Evolutionary conservation across 129 eudicot genomes (phyloP), one percentile per base, ranked within the genome.

Genomic region (Saposhnikovia divaricata): DNA sequence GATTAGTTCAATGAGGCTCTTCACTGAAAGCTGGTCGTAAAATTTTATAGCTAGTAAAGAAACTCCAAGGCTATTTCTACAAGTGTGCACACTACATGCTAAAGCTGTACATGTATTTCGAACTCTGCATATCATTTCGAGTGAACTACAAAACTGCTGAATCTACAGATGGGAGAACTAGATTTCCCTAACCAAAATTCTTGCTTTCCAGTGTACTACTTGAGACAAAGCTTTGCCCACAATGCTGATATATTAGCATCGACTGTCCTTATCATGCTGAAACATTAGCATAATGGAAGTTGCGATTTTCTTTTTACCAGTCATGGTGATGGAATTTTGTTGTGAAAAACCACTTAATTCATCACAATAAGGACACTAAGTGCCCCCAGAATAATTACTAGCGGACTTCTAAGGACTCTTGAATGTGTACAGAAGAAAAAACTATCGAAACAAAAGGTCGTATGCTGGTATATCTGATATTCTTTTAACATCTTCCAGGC

Each of bases 401-500:
- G 19, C 9, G 53, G 77, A 31, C 28, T 73, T 43, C 50, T 9
- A 43, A 74, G 27, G 39, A 12, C 50, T 48, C 63, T 13, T 21
- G 0, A 66, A 34, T 71, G 48, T n/a, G 28, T 8, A n/a, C 9
- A 70, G 34, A 9, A 15, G 46, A 73, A 50, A 10, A 40, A 7
- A 53, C 74, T 83, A 84, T 4, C 86, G 77, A 79, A 21, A 84
- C 86, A 90, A 81, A 78, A 90, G 73, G 90, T 95, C 89, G 78
- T 80, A 90, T 27, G 98, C 96, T 31, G 98, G 98, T 28, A 95
- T 74, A 82, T 95, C 98, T 8, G 83, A 85, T 84, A 95, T 89
- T 68, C 82, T 83, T 43, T 79, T 81, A 76, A 89, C 39, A 81
- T 95, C 98, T 69, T 95, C 97, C 57, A 95, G 88, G n/a, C 92